Evolutionary conservation across 1,284 basidiomycete species (phyloP), one percentile per base, ranked within the genome.

Genomic region (Pholiota adiposa): DNA sequence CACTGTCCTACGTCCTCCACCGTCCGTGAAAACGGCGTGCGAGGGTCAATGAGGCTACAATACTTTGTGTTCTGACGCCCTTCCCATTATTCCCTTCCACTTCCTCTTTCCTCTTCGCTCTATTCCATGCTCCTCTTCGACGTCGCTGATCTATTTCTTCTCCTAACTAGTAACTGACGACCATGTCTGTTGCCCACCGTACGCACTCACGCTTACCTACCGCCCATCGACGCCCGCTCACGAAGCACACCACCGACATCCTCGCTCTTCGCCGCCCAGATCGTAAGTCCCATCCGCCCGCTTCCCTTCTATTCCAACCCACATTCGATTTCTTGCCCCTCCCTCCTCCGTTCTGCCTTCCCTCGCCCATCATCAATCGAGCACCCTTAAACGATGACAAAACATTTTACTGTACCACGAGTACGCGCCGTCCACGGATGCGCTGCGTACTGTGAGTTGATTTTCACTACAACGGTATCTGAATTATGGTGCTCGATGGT

Each of bases 381-480:
- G 33, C 29, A 33, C 31, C n/a, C n/a, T n/a, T n/a, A n/a, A 11
- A 34, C 58, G 60, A 62, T 62, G 60, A 62, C 60, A 62, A 58
- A 44, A 51, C 40, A 27, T 50, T 59, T 62, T 62, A 62, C 61
- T 62, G 61, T 62, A 62, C 61, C 56, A 62, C 61, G 61, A 62
- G 60, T 23, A 52, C 19, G 16, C 44, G 11, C n/a, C 38, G 34
- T 56, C 46, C 44, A 40, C 48, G 19, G 43, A 57, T 31, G 48
- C 27, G n/a, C n/a, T n/a, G 55, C 14, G 21, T 44, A 27, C 60
- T 18, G 52, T 58, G 60, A 62, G 60, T 58, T 62, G 36, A 62
- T 41, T 53, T 59, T 62, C n/a, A 62, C 60, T 62, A 62, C 60
- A 62, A 62, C 60, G 60, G 60, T 62, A 62, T 62, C 60, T 62